Base-by-base conservation (phyloP, 192 early-diverging fungal genomes). In the Umbelopsis ramanniana region DNA sequence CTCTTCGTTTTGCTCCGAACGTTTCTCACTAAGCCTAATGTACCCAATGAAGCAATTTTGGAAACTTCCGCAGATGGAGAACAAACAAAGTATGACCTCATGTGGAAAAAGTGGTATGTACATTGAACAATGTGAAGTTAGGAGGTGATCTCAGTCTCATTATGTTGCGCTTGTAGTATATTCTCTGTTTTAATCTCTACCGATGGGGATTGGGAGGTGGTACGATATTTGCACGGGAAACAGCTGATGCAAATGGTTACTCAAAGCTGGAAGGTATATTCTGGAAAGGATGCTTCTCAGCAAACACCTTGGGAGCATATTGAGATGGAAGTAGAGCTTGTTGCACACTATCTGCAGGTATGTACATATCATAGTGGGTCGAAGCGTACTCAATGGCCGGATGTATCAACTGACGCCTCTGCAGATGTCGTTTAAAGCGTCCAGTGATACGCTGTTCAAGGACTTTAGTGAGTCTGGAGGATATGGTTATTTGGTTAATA, bases 21-120 rank as follows among this genome's bases (percentile, higher is more conserved):
- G 54, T 63, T 81, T 26, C 66, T 76, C 19, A 55, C 67, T n/a
- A 72, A 73, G 38, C 74, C 78, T 17, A 46, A 40, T 19, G 24
- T 46, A 35, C 14, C 5, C n/a, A 6, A 8, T 10, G 48, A 50
- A 10, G 7, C 48, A 37, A 45, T 68, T 19, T 47, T 14, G 21
- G 52, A 46, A 33, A 37, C 19, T 40, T 3, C 23, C 19, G 17
- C 7, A 52, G 43, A 70, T 52, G 24, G 15, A 3, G 53, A 75
- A 29, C 2, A 17, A 12, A 29, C 57, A 10, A 22, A 35, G n/a
- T 63, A 63, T 55, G 66, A 71, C 46, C 66, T 74, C 26, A 43
- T 72, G 23, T 82, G 81, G 81, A 72, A 80, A n/a, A 46, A 70
- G 15, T 77, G 70, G 81, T 82, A 77, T 67, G 40, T 46, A 23